Evolutionary conservation across 23 red algal genomes (phyloP), one percentile per base, ranked within the genome.

Genomic region (Agarophyton chilense): DNA sequence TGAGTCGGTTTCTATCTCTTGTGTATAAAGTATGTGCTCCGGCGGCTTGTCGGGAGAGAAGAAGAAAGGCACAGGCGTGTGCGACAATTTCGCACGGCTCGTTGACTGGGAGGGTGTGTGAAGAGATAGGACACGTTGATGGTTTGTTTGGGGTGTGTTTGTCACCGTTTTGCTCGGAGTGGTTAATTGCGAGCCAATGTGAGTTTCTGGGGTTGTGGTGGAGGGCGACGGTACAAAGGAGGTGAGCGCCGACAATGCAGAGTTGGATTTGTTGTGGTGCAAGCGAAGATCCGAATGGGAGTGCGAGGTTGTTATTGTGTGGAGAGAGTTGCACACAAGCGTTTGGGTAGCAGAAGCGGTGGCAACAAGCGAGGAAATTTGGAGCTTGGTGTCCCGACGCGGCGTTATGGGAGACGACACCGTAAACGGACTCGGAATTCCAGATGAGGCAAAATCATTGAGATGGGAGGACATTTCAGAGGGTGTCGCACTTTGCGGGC

Each of bases 401-500:
- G 85, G 85, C 10, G 85, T 89, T 10, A 89, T 62, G 17, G 85
- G 85, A 10, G 85, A 89, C 36, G 85, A 89, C n/a, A 72, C 85
- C 3, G 73, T 89, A 32, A 73, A 89, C 1, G 85, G 85, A 44
- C 85, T 89, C 10, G 85, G 85, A 22, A 68, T 71, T 36, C 85
- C 85, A 58, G 85, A 89, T 2, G 85, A 73, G 6, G 42, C 51
- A 14, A 79, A 39, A 65, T 79, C 73, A 58, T 89, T 55, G 39
- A 73, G 38, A 42, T 66, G 55, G 8, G 85, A 89, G 13, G 85
- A 89, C 19, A 89, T 53, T 13, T 71, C 85, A 26, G 85, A 89
- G 0, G 85, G 85, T 2, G 85, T 89, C 13, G 73, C 53, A 29
- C 68, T 46, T 11, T 47, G 68, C 33, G 68, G 38, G 42, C 62